These are phyloP conservation scores for Sporothrix euskadiensis DNA, from an alignment of 2,329 filamentous ascomycete genomes.

Conservation along the genomic window DNA sequence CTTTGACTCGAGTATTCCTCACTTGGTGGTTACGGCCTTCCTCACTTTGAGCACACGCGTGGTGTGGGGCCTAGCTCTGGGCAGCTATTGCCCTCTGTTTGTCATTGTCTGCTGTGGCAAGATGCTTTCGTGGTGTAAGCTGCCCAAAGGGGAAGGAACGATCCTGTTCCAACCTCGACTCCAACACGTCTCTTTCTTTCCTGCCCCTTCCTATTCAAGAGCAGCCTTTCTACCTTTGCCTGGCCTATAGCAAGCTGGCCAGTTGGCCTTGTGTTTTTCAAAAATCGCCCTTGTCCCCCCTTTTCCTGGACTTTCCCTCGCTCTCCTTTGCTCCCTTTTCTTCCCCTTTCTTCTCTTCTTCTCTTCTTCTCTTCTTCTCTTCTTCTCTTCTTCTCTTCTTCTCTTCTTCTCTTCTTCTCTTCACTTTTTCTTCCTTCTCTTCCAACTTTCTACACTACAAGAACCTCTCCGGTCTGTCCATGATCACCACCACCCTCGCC, in stretches of 20 bases:
- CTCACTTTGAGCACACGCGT: not conserved
- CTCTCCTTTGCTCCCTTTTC: not conserved
- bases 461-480: no score
- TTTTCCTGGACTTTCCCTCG: not conserved
- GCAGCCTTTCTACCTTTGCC: not conserved
- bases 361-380: not conserved
- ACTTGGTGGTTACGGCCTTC: no score
- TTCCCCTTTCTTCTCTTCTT: not conserved
- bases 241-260: not conserved
- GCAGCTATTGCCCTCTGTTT: not conserved
- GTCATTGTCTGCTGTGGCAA: not conserved
- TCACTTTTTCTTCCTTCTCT: not conserved
- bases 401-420: no score
- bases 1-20: not conserved
- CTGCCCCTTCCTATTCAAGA: not conserved
- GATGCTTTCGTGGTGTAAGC: not conserved
- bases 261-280: not conserved
- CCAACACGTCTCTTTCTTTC: not conserved
- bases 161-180: not conserved
- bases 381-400: not conserved
- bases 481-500: no score
- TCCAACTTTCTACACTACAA: not conserved
- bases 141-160: not conserved
- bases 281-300: not conserved
- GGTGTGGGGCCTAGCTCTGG: not conserved